Conservation (phyloP, 164 flowering plant species). For the Warburgia ugandensis region DNA sequence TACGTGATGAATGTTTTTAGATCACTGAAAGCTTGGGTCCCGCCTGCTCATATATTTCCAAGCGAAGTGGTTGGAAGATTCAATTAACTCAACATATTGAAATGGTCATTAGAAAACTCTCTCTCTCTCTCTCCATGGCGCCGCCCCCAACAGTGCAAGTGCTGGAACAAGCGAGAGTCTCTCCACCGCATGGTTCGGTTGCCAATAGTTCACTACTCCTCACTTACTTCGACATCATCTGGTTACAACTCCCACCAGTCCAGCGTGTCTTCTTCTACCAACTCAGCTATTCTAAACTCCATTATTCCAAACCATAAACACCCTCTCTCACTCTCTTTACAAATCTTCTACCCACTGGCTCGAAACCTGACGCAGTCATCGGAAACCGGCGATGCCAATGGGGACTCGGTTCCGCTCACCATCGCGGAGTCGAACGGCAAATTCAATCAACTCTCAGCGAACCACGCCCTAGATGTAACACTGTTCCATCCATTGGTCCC, state of each 20-base stretch:
- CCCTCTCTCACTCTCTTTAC: conserved; percentile 36
- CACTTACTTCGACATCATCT: conserved; percentile 10
- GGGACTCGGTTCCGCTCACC: conserved; percentile 23
- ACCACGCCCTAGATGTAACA: neutral
- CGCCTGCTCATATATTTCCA: no score
- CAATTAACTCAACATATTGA: no score
- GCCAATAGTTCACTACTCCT: conserved; percentile 6
- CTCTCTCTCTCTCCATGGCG: neutral
- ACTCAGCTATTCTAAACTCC: conserved; percentile 2
- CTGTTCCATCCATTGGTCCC: conserved; percentile 6
- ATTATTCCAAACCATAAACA: conserved; percentile 21
- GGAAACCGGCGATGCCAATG: conserved; percentile 7
- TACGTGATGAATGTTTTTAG: no score
- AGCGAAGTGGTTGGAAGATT: no score
- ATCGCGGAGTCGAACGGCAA: conserved; percentile 8
- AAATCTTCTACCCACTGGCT: conserved; percentile 30
- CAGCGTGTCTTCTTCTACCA: conserved; percentile 10
- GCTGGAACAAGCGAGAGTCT: neutral
- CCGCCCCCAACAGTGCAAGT: neutral
- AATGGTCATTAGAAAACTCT: no score
- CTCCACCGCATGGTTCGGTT: conserved; percentile 4
- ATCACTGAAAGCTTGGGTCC: no score
- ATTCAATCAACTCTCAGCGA: conserved; percentile 1
- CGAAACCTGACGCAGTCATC: conserved; percentile 29
- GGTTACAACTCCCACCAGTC: neutral